Evolutionary conservation across 306 rosid species (phyloP).

Genomic region (Quercus mongolica): DNA sequence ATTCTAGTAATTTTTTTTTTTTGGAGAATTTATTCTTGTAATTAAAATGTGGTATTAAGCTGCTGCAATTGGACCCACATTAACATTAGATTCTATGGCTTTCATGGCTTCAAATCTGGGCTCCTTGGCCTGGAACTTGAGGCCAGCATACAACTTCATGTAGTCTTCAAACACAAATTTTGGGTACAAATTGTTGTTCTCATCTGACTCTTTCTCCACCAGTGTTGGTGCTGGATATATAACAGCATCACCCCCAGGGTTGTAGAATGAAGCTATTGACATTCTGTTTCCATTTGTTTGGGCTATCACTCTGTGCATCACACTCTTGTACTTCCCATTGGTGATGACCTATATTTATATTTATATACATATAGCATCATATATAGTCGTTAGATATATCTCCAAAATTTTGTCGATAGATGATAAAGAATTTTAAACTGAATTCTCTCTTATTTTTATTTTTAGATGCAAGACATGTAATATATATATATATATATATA

Average conservation of each 20-base stretch:
- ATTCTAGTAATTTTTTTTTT: no score
- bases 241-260: slow-evolving; percentile 85
- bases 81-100: slow-evolving; percentile 35
- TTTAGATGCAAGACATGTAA: no score
- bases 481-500: no score
- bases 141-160: slow-evolving; percentile 70
- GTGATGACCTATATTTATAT: slow-evolving; percentile 57
- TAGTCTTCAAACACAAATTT: slow-evolving; percentile 86
- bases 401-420: no score
- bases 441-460: no score
- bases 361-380: neutral
- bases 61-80: slow-evolving; percentile 58
- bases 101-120: slow-evolving; percentile 90
- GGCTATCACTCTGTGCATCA: slow-evolving; percentile 80
- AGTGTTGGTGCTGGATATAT: slow-evolving; percentile 75
- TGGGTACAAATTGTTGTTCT: slow-evolving; percentile 70
- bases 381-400: no score
- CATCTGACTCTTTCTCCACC: slow-evolving; percentile 59
- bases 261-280: slow-evolving; percentile 94
- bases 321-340: slow-evolving; percentile 90
- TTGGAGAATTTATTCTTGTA: neutral
- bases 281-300: slow-evolving; percentile 73
- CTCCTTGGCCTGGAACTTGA: slow-evolving; percentile 81
- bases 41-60: slow-evolving; percentile 25
- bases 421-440: no score